Percentiles rank a stretch among this genome's conserved stretches.
Conservation (phyloP, 176 grass and related monocot species). For the Aegilops bicornis region DNA sequence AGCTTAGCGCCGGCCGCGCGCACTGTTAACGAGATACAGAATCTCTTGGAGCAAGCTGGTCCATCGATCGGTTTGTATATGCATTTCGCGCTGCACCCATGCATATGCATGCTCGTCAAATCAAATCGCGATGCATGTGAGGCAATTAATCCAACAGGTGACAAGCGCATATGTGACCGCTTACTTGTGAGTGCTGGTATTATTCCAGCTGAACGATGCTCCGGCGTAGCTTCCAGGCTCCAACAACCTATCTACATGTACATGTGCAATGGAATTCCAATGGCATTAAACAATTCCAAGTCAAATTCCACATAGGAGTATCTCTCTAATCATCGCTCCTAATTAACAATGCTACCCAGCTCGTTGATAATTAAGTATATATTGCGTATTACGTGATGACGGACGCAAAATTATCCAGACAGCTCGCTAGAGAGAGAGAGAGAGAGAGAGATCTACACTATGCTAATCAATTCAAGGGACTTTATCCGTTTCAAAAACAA, state of each 20-base stretch:
- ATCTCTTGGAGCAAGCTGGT: not conserved
- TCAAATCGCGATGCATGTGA: conserved; percentile 29
- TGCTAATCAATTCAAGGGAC: not conserved
- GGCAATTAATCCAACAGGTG: conserved; percentile 9
- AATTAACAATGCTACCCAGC: not conserved
- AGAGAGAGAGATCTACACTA: not conserved
- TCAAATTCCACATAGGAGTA: conserved; percentile 29
- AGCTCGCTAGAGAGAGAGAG: not conserved
- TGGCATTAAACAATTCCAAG: conserved; percentile 19
- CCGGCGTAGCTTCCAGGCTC: not conserved
- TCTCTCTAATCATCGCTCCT: conserved; percentile 13
- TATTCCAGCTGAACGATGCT: conserved; percentile 25
- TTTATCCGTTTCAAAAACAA: too few species aligned
- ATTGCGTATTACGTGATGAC: not conserved
- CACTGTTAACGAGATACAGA: not conserved
- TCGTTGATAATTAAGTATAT: not conserved
- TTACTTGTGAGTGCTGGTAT: not conserved
- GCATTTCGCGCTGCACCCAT: not conserved
- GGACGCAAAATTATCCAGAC: too few species aligned
- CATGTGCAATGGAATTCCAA: conserved; percentile 41
- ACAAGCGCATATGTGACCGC: not conserved
- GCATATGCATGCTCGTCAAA: not conserved
- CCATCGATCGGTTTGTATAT: not conserved
- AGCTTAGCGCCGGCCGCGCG: not conserved
- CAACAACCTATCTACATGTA: conserved; percentile 17